These are phyloP conservation scores for Carallia pectinifolia DNA, from an alignment of 345 rosid genomes.

Conservation along the genomic window DNA sequence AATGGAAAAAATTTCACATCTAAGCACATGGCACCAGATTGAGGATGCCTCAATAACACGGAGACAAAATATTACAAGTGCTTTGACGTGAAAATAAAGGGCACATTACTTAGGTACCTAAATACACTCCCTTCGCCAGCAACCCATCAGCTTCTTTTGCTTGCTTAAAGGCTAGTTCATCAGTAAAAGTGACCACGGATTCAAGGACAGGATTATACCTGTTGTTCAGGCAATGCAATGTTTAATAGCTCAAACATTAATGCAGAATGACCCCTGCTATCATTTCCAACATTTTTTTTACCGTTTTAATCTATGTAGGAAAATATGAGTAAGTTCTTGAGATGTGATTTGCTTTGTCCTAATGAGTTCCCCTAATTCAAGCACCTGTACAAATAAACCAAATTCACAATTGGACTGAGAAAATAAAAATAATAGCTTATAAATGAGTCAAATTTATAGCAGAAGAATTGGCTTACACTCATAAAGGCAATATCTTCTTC, in stretches of 20 bases:
- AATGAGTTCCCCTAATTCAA: slow-evolving; percentile 77
- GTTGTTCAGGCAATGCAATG: slow-evolving; percentile 18
- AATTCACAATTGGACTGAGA: neutral
- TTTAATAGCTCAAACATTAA: neutral
- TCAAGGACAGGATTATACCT: slow-evolving; percentile 75
- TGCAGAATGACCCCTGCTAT: neutral
- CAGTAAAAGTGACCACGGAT: slow-evolving; percentile 71
- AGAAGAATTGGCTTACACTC: slow-evolving; percentile 47
- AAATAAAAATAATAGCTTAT: neutral
- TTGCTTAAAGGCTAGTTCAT: slow-evolving; percentile 74
- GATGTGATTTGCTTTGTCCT: slow-evolving; percentile 73
- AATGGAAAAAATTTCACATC: neutral
- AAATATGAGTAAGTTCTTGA: slow-evolving; percentile 55
- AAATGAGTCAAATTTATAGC: neutral
- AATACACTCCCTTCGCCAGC: slow-evolving; percentile 69
- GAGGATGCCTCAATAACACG: neutral
- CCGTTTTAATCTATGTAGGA: slow-evolving; percentile 66
- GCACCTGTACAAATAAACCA: slow-evolving; percentile 44
- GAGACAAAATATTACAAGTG: neutral
- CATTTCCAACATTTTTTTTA: slow-evolving; percentile 12
- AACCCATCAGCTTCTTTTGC: slow-evolving; percentile 82
- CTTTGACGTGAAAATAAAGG: neutral
- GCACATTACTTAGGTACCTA: slow-evolving; percentile 41
- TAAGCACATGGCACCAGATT: neutral
- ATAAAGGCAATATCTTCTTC: slow-evolving; percentile 81